These are phyloP conservation scores for Euphrasia confusa DNA, from an alignment of 257 asterid species.

Conservation along the genomic window DNA sequence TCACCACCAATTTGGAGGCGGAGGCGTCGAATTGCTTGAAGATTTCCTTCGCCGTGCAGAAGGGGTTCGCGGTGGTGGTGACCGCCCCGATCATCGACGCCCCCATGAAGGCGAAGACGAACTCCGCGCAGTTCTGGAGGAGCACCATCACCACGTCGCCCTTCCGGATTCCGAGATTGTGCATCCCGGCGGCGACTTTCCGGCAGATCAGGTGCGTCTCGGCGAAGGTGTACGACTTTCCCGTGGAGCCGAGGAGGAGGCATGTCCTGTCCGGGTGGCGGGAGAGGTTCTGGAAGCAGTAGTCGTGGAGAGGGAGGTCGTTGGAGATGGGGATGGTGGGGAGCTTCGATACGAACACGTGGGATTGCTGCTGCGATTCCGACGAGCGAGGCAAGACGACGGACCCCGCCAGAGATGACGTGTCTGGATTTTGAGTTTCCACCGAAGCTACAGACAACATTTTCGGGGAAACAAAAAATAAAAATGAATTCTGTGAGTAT, in stretches of 20 bases:
- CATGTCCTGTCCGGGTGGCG: constrained; percentile 43
- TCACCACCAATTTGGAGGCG: constrained; percentile 49
- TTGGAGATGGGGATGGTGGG: constrained; percentile 54
- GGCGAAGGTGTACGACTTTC: constrained; percentile 43
- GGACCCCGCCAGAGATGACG: not conserved
- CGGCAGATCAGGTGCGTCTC: constrained; percentile 53
- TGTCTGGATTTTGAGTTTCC: constrained; percentile 25
- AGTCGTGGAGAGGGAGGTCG: constrained; percentile 61
- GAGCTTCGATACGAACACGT: constrained; percentile 55
- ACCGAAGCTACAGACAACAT: constrained; percentile 34
- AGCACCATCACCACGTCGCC: constrained; percentile 72
- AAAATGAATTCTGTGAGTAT: too few relatives aligned
- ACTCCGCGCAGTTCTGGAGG: constrained; percentile 68
- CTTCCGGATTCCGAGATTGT: constrained; percentile 36
- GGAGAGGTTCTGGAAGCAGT: constrained; percentile 44
- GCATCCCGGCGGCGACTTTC: constrained; percentile 58
- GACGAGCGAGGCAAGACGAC: constrained; percentile 19
- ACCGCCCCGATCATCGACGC: constrained; percentile 78
- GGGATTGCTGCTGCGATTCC: constrained; percentile 16
- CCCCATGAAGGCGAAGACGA: constrained; percentile 64
- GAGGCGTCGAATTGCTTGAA: constrained; percentile 62
- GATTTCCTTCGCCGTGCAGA: constrained; percentile 50
- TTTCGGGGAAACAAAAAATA: too few relatives aligned
- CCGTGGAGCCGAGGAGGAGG: constrained; percentile 43
- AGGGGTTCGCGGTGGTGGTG: constrained; percentile 63